Base-by-base conservation (phyloP, 2,329 filamentous ascomycete genomes). In the Colletotrichum paranaense region DNA sequence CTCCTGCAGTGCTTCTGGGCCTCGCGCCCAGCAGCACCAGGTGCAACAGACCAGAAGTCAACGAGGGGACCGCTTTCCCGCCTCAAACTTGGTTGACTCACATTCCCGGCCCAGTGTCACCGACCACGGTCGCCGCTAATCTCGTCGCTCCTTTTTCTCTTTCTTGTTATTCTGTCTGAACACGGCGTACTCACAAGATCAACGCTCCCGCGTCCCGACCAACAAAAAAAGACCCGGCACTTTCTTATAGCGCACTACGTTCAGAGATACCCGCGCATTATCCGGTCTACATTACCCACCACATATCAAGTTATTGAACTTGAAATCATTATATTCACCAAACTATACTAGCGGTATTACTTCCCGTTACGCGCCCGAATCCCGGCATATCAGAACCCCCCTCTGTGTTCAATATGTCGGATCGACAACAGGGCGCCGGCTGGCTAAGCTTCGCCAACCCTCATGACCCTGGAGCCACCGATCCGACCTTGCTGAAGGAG, bases 401-500 rank as follows among this genome's bases (percentile, higher is more conserved):
- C 53, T 35, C 32, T 42, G 28, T 56, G 26, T 42, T 67, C 67
- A 46, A 28, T 30, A 75, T 75, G 74, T 58, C 60, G 60, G 65
- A 75, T 14, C 55, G 67, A 56, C 53, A 74, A 28, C 68, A 62
- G 60, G 62, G 59, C 62, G 53, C 22, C 32, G 68, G 64, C n/a
- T 65, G 68, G 65, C 53, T 63, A 55, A 68, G 62, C 58, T 56
- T 58, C 28, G 60, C 52, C 38, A 67, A 67, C 46, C 67, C 74
- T 16, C 73, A 75, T n/a, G 81, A 84, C 76, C 79, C 90, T 77
- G 83, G 86, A 71, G 78, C 84, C 52, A 92, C 90, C 28, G 95
- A 98, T 78, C 95, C 95, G 35, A 88, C 91, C n/a, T 87, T 98
- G 14, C 87, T 98, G 73, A 92, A 88, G 81, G 93, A 95, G 77